Evolutionary conservation across 1,284 basidiomycete species (phyloP).

Genomic region (Inonotus hispidus): DNA sequence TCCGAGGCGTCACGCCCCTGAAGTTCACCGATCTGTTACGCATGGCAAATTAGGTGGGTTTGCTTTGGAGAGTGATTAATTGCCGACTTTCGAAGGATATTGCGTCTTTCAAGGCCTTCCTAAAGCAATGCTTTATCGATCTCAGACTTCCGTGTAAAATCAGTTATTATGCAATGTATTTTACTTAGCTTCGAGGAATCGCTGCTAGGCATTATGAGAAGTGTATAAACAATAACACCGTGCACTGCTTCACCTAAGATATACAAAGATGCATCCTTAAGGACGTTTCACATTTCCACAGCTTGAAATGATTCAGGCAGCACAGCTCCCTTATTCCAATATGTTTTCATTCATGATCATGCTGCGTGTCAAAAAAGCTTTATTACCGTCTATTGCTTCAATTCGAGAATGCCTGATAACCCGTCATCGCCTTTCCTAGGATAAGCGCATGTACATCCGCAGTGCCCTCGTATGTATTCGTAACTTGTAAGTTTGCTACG

Average conservation of each 20-base stretch:
- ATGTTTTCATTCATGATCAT: too few relatives aligned
- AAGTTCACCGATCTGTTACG: not conserved
- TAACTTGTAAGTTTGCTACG: conserved; percentile 87
- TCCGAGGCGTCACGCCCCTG: not conserved
- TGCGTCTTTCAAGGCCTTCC: not conserved
- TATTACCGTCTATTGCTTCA: conserved; percentile 25
- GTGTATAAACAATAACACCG: too few relatives aligned
- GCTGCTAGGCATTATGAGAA: too few relatives aligned
- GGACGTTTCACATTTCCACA: too few relatives aligned
- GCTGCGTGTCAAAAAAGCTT: not conserved
- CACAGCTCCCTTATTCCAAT: too few relatives aligned
- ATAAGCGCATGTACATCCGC: conserved; percentile 86
- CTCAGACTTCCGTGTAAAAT: too few relatives aligned
- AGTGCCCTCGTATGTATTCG: conserved; percentile 85
- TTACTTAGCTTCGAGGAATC: too few relatives aligned
- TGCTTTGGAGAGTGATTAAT: not conserved
- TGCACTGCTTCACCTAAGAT: too few relatives aligned
- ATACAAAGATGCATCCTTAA: too few relatives aligned
- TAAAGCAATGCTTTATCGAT: too few relatives aligned
- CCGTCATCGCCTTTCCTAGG: conserved; percentile 88
- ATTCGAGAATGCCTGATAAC: conserved; percentile 74
- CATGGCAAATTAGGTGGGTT: not conserved
- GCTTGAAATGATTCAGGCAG: too few relatives aligned
- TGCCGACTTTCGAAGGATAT: not conserved
- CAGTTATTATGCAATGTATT: too few relatives aligned